Conservation (phyloP, 805 yeast genomes). For the Nakazawaea anatomiae region DNA sequence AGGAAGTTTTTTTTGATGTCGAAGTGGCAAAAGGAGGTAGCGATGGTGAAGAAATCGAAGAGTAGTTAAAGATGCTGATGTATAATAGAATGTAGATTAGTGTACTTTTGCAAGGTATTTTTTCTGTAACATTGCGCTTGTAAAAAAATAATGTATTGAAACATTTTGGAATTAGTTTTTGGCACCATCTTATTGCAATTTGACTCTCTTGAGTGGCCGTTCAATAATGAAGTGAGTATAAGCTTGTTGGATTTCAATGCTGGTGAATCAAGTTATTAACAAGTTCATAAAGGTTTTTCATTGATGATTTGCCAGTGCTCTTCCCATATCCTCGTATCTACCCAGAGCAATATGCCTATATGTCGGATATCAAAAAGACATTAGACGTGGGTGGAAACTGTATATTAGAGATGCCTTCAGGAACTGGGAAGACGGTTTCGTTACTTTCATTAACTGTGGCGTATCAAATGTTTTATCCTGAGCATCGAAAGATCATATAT, state of each 20-base stretch:
- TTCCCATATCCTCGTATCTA: conserved; percentile 96
- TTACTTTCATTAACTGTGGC: conserved; percentile 88
- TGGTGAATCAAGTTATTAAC: not conserved
- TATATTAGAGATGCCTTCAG: conserved; percentile 98
- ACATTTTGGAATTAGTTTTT: too few relatives aligned
- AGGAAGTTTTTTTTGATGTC: conserved; percentile 57
- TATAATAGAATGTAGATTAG: not conserved
- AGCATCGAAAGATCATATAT: conserved; percentile 87
- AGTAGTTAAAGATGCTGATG: not conserved
- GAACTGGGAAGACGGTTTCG: conserved; percentile 96
- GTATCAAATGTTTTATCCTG: conserved; percentile 90
- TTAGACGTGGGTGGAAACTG: conserved; percentile 96
- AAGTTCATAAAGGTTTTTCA: conserved; percentile 56
- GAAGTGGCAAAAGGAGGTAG: conserved; percentile 31
- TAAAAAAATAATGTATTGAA: too few relatives aligned
- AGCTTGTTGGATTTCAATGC: not conserved
- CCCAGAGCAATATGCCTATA: conserved; percentile 97
- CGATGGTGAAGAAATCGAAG: conserved; percentile 13
- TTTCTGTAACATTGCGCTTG: too few relatives aligned
- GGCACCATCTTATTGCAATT: too few relatives aligned
- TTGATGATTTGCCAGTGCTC: conserved; percentile 91
- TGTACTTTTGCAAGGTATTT: not conserved
- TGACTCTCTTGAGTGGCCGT: not conserved
- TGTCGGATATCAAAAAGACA: conserved; percentile 92
- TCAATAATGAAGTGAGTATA: conserved; percentile 3